Evolutionary conservation across 768 basidiomycete genomes (phyloP), one percentile per base, ranked within the genome.

Genomic region (Russula olivacea): DNA sequence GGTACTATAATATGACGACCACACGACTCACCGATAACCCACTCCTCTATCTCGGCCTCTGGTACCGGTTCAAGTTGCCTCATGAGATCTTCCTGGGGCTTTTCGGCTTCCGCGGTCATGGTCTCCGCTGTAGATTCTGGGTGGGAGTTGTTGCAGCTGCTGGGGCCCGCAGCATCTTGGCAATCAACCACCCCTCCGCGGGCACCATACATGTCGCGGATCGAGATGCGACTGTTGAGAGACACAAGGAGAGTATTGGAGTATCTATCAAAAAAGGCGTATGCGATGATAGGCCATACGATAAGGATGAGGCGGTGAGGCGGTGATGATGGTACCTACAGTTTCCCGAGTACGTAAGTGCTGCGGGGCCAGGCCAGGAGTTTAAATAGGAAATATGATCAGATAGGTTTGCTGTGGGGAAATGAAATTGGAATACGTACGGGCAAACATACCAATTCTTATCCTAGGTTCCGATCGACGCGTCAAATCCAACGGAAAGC

Each of bases 171-270:
- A n/a, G 15, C n/a, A n/a, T 4, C 8, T 21, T 21, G n/a, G 43
- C 1, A 4, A 21, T 21, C 43, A 3, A 23, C 19, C 15, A 36
- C 34, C 7, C 2, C 21, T 23, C 49, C 28, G 9, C 9, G 49
- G 28, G 34, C 10, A 9, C 19, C n/a, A 2, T 34, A 19, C 7
- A 3, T 12, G 12, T 53, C 34, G 12, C 64, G 61, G 23, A 65
- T 43, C 10, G 55, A 56, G 19, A 65, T 43, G 30, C 61, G 61
- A 47, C 63, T 63, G 45, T 71, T 71, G 61, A 72, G 66, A 2
- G 68, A 55, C 28, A 71, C 68, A 21, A 72, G 69, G 21, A 72
- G 64, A 0, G 71, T 71, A 60, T 72, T 72, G 3, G 71, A 66
- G 56, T 66, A 68, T 15, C 63, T 64, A 30, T 40, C 52, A 21